Evolutionary conservation across 2,329 filamentous ascomycete genomes (phyloP).

Genomic region (Cladorrhinum sp.): DNA sequence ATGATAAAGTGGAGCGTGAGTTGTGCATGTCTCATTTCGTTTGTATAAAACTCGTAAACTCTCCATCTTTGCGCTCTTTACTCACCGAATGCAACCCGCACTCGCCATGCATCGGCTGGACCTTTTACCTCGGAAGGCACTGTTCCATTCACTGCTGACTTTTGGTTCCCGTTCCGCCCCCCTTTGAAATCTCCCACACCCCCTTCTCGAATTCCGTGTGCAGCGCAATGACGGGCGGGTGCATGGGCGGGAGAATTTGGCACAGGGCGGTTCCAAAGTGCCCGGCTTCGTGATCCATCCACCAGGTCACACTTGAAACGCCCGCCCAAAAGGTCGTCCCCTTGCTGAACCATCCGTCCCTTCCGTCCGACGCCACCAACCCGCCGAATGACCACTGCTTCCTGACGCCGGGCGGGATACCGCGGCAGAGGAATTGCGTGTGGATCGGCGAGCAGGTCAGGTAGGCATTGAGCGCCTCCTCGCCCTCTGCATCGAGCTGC

Average conservation of each 20-base stretch:
- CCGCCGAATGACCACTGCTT: conserved; percentile 13
- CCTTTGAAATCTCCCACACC: conserved; percentile 1
- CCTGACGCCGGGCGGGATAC: conserved; percentile 2
- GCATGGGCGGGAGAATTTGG: conserved; percentile 10
- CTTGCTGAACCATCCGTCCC: conserved; percentile 9
- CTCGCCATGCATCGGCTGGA: too few relatives aligned
- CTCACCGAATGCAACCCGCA: too few relatives aligned
- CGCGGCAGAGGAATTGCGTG: conserved; percentile 1
- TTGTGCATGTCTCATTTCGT: too few relatives aligned
- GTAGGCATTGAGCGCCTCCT: conserved; percentile 10
- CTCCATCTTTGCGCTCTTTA: too few relatives aligned
- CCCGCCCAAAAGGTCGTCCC: conserved; percentile 9
- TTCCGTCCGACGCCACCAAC: background rate
- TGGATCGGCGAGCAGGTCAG: background rate
- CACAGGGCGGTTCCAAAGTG: conserved; percentile 7
- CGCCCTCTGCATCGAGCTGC: conserved; percentile 6
- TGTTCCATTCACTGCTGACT: background rate
- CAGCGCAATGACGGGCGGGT: conserved; percentile 4
- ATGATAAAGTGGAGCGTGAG: too few relatives aligned
- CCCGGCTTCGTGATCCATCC: conserved; percentile 10
- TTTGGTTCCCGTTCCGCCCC: too few relatives aligned
- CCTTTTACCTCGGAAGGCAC: too few relatives aligned
- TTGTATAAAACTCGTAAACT: too few relatives aligned
- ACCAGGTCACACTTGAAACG: conserved; percentile 7
- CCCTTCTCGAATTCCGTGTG: conserved; percentile 9